Base-by-base conservation (phyloP, 1,284 basidiomycete genomes). In the Limonomyces culmigenus region DNA sequence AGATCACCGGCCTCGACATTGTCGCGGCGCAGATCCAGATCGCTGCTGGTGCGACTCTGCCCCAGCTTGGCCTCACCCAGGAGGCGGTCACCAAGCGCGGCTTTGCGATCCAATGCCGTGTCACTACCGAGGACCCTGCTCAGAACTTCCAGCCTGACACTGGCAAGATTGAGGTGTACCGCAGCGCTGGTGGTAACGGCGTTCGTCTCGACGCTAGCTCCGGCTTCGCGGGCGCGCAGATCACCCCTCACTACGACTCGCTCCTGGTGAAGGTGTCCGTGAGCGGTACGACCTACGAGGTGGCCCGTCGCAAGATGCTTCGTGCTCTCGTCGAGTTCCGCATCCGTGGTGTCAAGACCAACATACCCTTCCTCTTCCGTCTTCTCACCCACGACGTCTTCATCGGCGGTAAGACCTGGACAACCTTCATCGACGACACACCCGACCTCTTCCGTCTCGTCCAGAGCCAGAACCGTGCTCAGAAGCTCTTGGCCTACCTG, bases 331-430 rank as follows among this genome's bases (percentile, higher is more conserved):
- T 98, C 41, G 95, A 98, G 59, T 98, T 98, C 80, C 86, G 95
- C 54, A 98, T 99, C 49, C 89, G 95, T 50, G 93, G 93, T 51
- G 92, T 96, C 57, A 96, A 96, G 85, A 96, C 91, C 47, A 98
- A 98, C 62, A 98, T 98, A 46, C 95, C 95, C 19, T 99, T 98
- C 84, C 63, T 99, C 46, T 95, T 98, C 75, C 84, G 92, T 44
- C 74, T 99, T 19, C 65, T 99, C 46, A 97, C 93, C n/a, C 89
- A 98, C 58, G 89, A 93, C 48, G 75, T 92, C 45, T 98, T 97
- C 62, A 85, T 96, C 47, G 80, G 75, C 31, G 91, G 91, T 42
- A 85, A 87, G 63, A 97, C 95, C 15, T 99, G 95, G 95, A 99
- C 91, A 3, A 97, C 92, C 16, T 96, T 97, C 67, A 98, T 99